phyloP scores from a whole-genome alignment of 768 basidiomycete species.

The Amylocystis lapponica region DNA sequence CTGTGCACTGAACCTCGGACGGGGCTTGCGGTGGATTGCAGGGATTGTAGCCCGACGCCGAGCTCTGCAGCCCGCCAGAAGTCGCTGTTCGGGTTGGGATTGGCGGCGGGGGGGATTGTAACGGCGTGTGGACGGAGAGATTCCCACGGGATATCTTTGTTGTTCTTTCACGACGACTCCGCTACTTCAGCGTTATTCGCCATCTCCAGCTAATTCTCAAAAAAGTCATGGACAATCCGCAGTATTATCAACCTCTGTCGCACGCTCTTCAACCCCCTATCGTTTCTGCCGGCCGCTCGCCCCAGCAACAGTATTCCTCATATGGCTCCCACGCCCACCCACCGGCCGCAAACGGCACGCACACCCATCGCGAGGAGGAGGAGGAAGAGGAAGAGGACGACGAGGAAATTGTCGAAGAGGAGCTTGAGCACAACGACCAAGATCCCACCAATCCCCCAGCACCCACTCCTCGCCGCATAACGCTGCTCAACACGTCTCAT shows the following conservation, averaged over 20 bases:
- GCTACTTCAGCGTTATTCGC: constrained; percentile 17
- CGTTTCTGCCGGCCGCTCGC: constrained; percentile 19
- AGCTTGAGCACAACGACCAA: constrained; percentile 37
- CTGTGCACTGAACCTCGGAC: neutral
- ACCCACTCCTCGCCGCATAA: constrained; percentile 22
- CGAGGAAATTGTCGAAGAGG: constrained; percentile 66
- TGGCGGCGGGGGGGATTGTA: constrained; percentile 1
- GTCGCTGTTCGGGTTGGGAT: no score
- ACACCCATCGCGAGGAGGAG: constrained; percentile 39
- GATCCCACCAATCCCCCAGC: constrained; percentile 24
- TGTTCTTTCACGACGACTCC: constrained; percentile 19
- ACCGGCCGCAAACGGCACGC: constrained; percentile 21
- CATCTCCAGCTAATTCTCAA: constrained; percentile 14
- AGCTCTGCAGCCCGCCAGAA: no score
- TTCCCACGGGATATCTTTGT: constrained; percentile 22
- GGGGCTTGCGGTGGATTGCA: neutral
- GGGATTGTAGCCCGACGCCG: no score
- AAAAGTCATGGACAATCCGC: constrained; percentile 57
- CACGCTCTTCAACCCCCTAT: constrained; percentile 65
- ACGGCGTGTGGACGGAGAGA: constrained; percentile 5
- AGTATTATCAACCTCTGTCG: constrained; percentile 78
- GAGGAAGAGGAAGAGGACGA: constrained; percentile 72
- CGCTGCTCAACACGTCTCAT: constrained; percentile 14
- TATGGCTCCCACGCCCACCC: constrained; percentile 22
- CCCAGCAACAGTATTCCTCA: constrained; percentile 21